Base-by-base conservation (phyloP, 305 asterid genomes). In the Petunia hybrid region DNA sequence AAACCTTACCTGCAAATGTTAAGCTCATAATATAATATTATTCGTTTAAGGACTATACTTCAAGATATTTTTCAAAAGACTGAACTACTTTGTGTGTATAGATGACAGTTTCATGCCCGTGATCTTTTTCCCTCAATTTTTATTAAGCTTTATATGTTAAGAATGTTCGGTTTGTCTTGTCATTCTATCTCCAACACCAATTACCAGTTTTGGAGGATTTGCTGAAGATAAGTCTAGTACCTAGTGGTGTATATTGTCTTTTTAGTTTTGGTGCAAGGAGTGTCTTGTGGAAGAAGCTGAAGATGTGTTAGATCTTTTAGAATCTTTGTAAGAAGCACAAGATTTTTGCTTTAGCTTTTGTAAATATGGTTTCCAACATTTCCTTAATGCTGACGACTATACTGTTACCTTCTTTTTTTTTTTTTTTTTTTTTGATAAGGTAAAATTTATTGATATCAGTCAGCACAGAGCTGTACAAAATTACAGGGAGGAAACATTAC, bases 41-140 rank as follows among this genome's bases (percentile, higher is more conserved):
- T 73, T 63, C 53, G 46, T 73, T 73, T 3, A 73, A 7, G 8
- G 62, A 51, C 78, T 73, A 53, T 73, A 36, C 36, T 73, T 51
- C 14, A 53, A 73, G 63, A 51, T 13, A 73, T 38, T 10, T 51
- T 51, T 36, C 78, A 51, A 51, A 55, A 53, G 31, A 73, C 46
- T 51, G 16, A 73, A 51, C 46, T 36, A 35, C 43, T 48, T 12
- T 71, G 36, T 71, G 31, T 71, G 12, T 51, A 10, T 51, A 35
- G 60, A 48, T 71, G 62, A 36, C 31, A 48, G 35, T 71, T 51
- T 48, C 45, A 12, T 1, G 14, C 35, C 3, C 3, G 45, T 73
- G 78, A 35, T 73, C 63, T 73, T 73, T 51, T 51, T 22, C 13
- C 64, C 46, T 73, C 31, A 48, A 14, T 51, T 71, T 46, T 36